Evolutionary conservation across 768 basidiomycete genomes (phyloP).

Genomic region (Boletus sp.): DNA sequence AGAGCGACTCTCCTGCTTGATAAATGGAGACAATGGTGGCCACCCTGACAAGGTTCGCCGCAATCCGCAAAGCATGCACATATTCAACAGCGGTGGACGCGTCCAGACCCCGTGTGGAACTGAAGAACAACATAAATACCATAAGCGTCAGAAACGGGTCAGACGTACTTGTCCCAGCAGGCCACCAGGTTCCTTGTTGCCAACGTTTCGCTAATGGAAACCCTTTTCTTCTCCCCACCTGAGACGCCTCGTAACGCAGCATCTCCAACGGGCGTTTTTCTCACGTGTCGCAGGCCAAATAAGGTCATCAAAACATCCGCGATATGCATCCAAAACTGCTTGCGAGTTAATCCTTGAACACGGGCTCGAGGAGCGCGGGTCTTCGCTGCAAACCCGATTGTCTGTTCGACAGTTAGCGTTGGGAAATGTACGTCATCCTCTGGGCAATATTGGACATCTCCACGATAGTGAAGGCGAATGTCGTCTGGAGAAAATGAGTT

Average conservation of each 20-base stretch:
- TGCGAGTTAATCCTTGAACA: conserved; percentile 40
- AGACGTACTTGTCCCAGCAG: conserved; percentile 68
- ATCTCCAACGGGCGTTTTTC: conserved; percentile 77
- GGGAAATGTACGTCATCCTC: conserved; percentile 89
- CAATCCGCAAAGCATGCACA: conserved; percentile 64
- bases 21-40: conserved; percentile 81
- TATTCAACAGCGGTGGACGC: conserved; percentile 75
- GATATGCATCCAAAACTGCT: conserved; percentile 16
- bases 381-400: conserved; percentile 65
- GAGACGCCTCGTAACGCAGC: conserved; percentile 71
- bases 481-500: conserved; percentile 70
- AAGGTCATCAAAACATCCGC: conserved; percentile 58
- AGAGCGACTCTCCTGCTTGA: conserved; percentile 75
- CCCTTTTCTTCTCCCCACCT: conserved; percentile 81
- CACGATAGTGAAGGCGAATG: conserved; percentile 64
- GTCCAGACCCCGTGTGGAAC: conserved; percentile 66
- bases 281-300: conserved; percentile 74
- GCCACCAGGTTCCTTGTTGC: conserved; percentile 72
- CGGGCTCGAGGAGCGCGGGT: conserved; percentile 65
- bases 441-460: conserved; percentile 78
- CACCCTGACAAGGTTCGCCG: conserved; percentile 52
- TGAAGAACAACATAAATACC: conserved; percentile 51
- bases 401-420: conserved; percentile 76
- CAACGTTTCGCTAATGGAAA: conserved; percentile 72
- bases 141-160: conserved; percentile 16